Evolutionary conservation across 2,329 filamentous ascomycete species (phyloP).

Genomic region (Emmonsiellopsis sp.): DNA sequence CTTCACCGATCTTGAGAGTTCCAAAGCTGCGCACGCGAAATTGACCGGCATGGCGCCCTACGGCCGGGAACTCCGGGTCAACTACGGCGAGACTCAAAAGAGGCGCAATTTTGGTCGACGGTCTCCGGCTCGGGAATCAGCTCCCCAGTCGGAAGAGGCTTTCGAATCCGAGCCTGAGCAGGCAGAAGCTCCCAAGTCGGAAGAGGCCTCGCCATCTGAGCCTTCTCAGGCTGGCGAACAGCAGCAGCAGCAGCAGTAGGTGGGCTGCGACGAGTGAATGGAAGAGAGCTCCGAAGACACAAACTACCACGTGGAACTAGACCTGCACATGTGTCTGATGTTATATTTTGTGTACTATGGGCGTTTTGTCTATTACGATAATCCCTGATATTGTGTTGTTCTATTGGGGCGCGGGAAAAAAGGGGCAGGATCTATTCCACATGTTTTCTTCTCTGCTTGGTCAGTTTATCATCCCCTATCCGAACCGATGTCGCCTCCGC

Average conservation of each 20-base stretch:
- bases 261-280: neutral
- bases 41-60: constrained; percentile 54
- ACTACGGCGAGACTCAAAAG: constrained; percentile 44
- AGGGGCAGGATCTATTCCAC: neutral
- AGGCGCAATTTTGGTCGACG: neutral
- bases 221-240: neutral
- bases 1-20: constrained; percentile 60
- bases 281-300: neutral
- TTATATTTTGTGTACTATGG: constrained; percentile 2
- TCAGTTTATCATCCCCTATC: neutral
- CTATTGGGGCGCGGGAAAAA: neutral
- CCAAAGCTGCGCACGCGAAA: constrained; percentile 49
- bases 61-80: constrained; percentile 56
- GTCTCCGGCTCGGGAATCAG: no score
- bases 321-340: neutral
- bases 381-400: neutral
- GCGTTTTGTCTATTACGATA: neutral
- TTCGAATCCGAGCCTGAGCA: neutral
- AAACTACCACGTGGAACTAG: neutral
- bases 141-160: neutral
- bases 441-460: neutral
- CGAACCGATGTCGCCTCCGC: neutral
- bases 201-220: neutral
- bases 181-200: neutral
- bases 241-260: neutral